Conservation (phyloP, 345 rosid species). For the Hypericum androsaemum region DNA sequence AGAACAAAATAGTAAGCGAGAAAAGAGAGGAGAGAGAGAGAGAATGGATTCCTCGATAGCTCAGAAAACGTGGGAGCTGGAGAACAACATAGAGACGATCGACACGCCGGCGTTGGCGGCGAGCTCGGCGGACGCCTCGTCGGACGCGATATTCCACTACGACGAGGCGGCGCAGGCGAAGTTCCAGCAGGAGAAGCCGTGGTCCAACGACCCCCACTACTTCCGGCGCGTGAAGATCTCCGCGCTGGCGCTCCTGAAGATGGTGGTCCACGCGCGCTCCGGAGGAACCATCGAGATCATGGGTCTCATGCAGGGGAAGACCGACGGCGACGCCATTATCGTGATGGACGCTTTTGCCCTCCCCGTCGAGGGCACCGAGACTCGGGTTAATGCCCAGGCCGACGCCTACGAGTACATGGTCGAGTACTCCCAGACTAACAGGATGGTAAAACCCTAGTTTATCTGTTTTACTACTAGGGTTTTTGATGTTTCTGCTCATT, state of each 20-base stretch:
- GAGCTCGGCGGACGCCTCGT: slow-evolving; percentile 25
- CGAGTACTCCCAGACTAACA: slow-evolving; percentile 92
- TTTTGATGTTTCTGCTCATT: no score
- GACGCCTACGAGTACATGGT: slow-evolving; percentile 99
- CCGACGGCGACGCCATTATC: slow-evolving; percentile 88
- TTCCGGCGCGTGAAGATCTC: slow-evolving; percentile 96
- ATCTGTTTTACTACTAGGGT: no score
- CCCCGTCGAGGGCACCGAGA: slow-evolving; percentile 99
- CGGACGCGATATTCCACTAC: slow-evolving; percentile 80
- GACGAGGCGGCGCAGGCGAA: slow-evolving; percentile 52
- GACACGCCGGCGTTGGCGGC: slow-evolving; percentile 25
- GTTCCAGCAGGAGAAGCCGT: slow-evolving; percentile 89
- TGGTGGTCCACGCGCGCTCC: slow-evolving; percentile 99
- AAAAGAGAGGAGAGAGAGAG: no score
- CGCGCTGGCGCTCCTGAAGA: slow-evolving; percentile 94
- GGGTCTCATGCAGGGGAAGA: slow-evolving; percentile 99
- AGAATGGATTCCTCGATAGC: slow-evolving; percentile 32
- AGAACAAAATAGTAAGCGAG: no score
- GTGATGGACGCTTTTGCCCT: slow-evolving; percentile 99
- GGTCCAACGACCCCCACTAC: slow-evolving; percentile 88
- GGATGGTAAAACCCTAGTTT: slow-evolving; percentile 42
- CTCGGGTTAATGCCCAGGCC: slow-evolving; percentile 97
- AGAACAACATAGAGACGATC: slow-evolving; percentile 65
- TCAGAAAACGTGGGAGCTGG: slow-evolving; percentile 95
- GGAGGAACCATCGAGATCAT: slow-evolving; percentile 98